A percentile compares a stretch with the other conserved stretches of the same genome.
These are phyloP conservation scores for Elaphomyces granulatus DNA, from an alignment of 495 filamentous ascomycete species.

Conservation along the genomic window DNA sequence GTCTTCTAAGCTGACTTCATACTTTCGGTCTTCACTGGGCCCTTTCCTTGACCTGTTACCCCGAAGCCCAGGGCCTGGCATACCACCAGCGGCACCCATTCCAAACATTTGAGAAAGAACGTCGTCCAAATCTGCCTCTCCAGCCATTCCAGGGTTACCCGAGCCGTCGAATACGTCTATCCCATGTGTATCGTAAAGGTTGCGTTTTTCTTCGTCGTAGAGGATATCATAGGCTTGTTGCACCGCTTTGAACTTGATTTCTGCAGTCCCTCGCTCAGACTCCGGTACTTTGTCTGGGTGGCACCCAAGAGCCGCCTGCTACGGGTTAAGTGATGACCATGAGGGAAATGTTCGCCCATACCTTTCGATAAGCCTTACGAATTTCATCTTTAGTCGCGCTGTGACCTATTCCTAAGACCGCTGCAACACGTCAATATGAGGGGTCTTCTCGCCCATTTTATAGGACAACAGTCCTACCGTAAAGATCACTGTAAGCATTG, in stretches of 20 bases:
- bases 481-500: slow-evolving; percentile 28
- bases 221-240: slow-evolving; percentile 96
- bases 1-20: slow-evolving; percentile 81
- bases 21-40: slow-evolving; percentile 73
- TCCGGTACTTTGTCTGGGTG: slow-evolving; percentile 96
- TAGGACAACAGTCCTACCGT: slow-evolving; percentile 30
- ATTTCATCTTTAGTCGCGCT: slow-evolving; percentile 67
- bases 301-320: slow-evolving; percentile 67
- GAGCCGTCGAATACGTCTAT: slow-evolving; percentile 81
- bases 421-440: slow-evolving; percentile 24
- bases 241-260: slow-evolving; percentile 79
- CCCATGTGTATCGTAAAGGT: slow-evolving; percentile 83
- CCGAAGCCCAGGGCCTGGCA: slow-evolving; percentile 42
- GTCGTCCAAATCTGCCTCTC: slow-evolving; percentile 73
- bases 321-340: not conserved
- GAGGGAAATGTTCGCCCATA: slow-evolving; percentile 16
- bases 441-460: no score
- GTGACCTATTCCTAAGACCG: slow-evolving; percentile 60
- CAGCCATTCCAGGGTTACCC: slow-evolving; percentile 50
- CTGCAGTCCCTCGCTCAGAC: slow-evolving; percentile 65
- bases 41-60: slow-evolving; percentile 54
- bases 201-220: slow-evolving; percentile 84
- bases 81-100: slow-evolving; percentile 43
- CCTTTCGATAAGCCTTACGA: slow-evolving; percentile 97
- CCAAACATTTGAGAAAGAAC: slow-evolving; percentile 83